Evolutionary conservation across 371 early-diverging fungal genomes (phyloP).

Genomic region (Mucor indicus): DNA sequence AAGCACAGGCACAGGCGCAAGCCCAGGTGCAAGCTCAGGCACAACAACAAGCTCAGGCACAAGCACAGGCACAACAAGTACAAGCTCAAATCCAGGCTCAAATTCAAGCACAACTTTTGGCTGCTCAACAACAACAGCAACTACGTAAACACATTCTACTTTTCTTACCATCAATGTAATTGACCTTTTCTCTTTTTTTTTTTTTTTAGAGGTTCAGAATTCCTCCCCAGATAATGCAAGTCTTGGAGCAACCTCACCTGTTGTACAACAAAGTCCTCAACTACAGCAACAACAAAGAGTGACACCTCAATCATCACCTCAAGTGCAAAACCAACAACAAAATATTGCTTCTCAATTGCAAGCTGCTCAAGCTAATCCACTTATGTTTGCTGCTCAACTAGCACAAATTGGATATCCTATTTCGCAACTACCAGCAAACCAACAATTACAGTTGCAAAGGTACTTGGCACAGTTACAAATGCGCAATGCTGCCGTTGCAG

Average conservation of each 20-base stretch:
- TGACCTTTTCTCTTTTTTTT: background rate
- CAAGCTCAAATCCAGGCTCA: conserved; percentile 7
- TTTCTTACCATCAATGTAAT: background rate
- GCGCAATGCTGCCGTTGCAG: conserved; percentile 32
- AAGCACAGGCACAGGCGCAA: conserved; percentile 7
- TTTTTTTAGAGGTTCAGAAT: conserved; percentile 3
- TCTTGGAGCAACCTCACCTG: conserved; percentile 1
- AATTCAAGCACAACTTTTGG: conserved; percentile 8
- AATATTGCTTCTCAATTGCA: conserved; percentile 23
- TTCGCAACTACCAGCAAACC: conserved; percentile 33
- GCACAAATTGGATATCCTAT: conserved; percentile 47
- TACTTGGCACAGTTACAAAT: conserved; percentile 41
- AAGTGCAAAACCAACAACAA: conserved; percentile 19
- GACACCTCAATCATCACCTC: conserved; percentile 13
- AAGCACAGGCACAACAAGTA: conserved; percentile 13
- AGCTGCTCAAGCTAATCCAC: conserved; percentile 26
- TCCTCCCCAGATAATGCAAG: conserved; percentile 8
- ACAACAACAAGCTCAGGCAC: conserved; percentile 4
- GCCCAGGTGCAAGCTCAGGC: conserved; percentile 3
- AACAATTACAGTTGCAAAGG: conserved; percentile 39
- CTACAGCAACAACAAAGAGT: conserved; percentile 21
- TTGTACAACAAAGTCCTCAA: conserved; percentile 5
- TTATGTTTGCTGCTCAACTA: conserved; percentile 39
- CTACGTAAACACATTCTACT: background rate
- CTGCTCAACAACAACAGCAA: background rate